A percentile compares a stretch with the other conserved stretches of the same genome.
phyloP scores from a whole-genome alignment of 106 monocot genomes.

The Iris macrosiphon region DNA sequence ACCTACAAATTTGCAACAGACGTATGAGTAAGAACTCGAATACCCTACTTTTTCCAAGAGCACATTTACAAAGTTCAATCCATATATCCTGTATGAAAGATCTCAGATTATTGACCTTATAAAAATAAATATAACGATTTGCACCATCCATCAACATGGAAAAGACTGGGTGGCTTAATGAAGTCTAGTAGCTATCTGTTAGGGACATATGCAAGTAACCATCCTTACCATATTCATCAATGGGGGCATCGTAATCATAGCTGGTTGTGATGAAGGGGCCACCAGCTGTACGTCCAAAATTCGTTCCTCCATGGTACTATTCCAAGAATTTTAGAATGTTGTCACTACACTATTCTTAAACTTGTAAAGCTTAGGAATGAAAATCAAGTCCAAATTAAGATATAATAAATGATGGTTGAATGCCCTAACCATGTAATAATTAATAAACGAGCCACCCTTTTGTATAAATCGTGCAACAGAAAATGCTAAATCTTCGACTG shows the following conservation, averaged over 20 bases:
- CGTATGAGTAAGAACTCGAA: background rate
- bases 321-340: background rate
- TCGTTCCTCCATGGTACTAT: constrained; percentile 97
- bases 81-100: no score
- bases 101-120: no score
- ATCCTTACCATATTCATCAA: constrained; percentile 87
- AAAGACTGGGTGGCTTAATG: no score
- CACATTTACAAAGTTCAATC: no score
- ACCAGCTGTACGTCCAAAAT: constrained; percentile 98
- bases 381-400: background rate
- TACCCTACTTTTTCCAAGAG: no score
- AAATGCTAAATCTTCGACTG: constrained; percentile 94
- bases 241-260: constrained; percentile 97
- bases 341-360: background rate
- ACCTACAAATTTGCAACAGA: constrained; percentile 35
- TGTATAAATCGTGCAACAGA: constrained; percentile 91
- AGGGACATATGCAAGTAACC: no score
- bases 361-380: background rate
- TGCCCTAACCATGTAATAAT: constrained; percentile 87
- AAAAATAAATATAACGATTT: no score
- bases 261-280: constrained; percentile 97
- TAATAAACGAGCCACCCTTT: constrained; percentile 86
- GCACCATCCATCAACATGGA: no score
- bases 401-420: no score
- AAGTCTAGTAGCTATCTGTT: no score